Percentiles rank a stretch among this genome's conserved stretches.
These are phyloP conservation scores for Lathyrus tuberosus DNA, from an alignment of 306 rosid species.

Conservation along the genomic window DNA sequence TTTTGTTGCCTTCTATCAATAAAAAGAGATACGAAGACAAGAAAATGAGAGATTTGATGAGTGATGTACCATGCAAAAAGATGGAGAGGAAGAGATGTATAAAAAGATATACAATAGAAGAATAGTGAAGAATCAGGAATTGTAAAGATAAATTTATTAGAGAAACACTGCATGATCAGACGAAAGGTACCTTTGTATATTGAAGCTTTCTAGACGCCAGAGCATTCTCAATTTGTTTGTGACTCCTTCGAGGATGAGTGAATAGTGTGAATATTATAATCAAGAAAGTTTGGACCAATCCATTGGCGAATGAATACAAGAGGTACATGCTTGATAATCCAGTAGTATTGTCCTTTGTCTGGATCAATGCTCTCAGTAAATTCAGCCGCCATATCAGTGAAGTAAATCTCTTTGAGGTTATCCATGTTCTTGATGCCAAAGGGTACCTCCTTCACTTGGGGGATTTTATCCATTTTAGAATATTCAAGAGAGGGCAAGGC, in stretches of 20 bases:
- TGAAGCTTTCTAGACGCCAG: background rate
- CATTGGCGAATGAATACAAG: background rate
- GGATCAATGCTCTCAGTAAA: background rate
- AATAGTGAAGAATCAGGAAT: background rate
- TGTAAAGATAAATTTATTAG: background rate
- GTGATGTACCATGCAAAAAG: background rate
- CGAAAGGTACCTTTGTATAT: background rate
- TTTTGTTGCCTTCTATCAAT: too few species aligned
- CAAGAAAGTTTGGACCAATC: background rate
- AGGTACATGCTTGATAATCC: constrained; percentile 6
- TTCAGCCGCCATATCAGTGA: constrained; percentile 2
- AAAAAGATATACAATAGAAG: background rate
- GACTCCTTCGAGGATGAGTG: background rate
- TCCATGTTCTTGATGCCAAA: background rate
- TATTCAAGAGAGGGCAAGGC: constrained; percentile 4
- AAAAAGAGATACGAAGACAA: background rate
- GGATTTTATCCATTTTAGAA: background rate
- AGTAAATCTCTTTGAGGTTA: background rate
- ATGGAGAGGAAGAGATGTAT: background rate
- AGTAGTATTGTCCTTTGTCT: background rate
- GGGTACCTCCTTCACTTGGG: background rate
- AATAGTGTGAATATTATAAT: background rate
- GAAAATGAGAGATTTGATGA: background rate
- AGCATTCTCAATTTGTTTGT: background rate
- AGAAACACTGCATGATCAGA: background rate